Percentiles rank a stretch among this genome's conserved stretches.
Evolutionary conservation across 2,329 filamentous ascomycete species (phyloP).

Genomic region (Hypoxylon sp.): DNA sequence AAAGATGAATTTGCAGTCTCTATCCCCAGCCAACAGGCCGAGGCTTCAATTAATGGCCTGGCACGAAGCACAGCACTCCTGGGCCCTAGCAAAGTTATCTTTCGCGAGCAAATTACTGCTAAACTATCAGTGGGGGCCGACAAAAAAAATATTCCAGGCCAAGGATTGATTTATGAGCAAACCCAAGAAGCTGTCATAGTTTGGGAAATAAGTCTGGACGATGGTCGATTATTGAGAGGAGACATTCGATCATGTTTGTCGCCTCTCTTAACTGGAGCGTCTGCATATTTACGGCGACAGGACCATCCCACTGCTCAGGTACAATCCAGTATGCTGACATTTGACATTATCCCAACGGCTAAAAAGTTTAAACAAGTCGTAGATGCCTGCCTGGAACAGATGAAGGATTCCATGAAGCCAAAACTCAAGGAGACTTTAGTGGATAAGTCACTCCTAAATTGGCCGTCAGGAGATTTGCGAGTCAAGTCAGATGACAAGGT

Average conservation of each 20-base stretch:
- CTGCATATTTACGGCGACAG: background rate
- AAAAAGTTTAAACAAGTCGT: background rate
- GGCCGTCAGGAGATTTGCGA: background rate
- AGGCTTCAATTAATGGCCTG: background rate
- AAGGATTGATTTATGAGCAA: conserved; percentile 37
- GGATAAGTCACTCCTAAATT: background rate
- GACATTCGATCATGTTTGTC: conserved; percentile 42
- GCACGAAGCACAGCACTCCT: background rate
- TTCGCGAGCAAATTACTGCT: conserved; percentile 16
- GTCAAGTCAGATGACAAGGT: background rate
- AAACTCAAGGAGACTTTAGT: conserved; percentile 1
- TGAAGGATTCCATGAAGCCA: background rate
- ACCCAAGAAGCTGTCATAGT: conserved; percentile 22
- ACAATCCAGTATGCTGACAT: background rate
- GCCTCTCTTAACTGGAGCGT: background rate
- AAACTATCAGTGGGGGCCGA: background rate
- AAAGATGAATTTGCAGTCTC: background rate
- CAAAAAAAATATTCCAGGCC: background rate
- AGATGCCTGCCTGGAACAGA: background rate
- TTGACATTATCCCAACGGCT: background rate
- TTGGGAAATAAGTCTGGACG: conserved; percentile 26
- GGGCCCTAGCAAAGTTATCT: conserved; percentile 12
- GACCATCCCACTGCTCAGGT: background rate
- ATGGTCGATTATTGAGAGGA: conserved; percentile 27
- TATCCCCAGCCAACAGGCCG: background rate